phyloP scores from a whole-genome alignment of 805 yeast genomes.

The Ogataea trehaloabstinens region DNA sequence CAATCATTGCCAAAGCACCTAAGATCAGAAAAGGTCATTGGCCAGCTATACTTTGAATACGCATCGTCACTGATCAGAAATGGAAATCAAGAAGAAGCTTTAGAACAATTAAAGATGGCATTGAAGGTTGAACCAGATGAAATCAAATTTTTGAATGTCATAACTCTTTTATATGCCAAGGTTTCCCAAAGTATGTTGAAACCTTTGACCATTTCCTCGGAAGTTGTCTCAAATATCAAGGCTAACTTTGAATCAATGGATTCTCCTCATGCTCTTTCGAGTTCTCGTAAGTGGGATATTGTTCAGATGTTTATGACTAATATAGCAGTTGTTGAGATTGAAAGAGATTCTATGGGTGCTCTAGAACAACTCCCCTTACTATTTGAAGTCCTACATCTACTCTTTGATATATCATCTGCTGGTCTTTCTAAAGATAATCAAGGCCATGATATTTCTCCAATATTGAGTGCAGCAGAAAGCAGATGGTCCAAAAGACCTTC shows the following conservation, averaged over 20 bases:
- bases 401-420: conserved; percentile 14
- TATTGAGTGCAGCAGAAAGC: conserved; percentile 2
- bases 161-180: conserved; percentile 61
- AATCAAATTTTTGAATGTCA: conserved; percentile 63
- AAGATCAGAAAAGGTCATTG: conserved; percentile 17
- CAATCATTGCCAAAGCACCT: conserved; percentile 6
- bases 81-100: conserved; percentile 41
- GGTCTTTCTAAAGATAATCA: not conserved
- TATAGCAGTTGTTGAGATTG: conserved; percentile 62
- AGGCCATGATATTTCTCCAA: not conserved
- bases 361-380: conserved; percentile 66
- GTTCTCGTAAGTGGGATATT: conserved; percentile 42
- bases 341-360: conserved; percentile 56
- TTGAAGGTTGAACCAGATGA: conserved; percentile 53
- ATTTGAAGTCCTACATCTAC: conserved; percentile 52
- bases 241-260: conserved; percentile 39
- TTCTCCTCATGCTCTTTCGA: conserved; percentile 24
- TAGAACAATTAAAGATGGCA: conserved; percentile 44
- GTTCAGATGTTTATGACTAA: conserved; percentile 74
- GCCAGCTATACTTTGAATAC: conserved; percentile 40
- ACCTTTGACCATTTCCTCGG: conserved; percentile 46
- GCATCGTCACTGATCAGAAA: conserved; percentile 47
- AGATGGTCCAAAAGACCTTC: conserved; percentile 17
- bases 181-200: conserved; percentile 44
- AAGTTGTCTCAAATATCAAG: conserved; percentile 45